A percentile compares a stretch with the other conserved stretches of the same genome.
Evolutionary conservation across 495 filamentous ascomycete species (phyloP).

Genomic region (Immersiella caudata): DNA sequence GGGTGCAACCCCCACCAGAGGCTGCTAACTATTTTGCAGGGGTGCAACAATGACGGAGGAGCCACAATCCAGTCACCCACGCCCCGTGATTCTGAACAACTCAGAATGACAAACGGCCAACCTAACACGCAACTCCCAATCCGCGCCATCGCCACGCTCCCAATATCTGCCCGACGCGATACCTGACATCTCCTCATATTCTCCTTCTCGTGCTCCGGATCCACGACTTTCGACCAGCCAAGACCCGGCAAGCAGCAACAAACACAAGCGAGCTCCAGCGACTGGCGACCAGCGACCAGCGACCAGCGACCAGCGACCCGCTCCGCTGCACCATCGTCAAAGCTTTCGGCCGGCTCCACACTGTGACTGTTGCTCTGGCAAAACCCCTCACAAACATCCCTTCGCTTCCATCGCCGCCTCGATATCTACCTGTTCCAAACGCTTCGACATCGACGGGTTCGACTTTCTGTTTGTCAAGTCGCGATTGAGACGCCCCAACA

Average conservation of each 20-base stretch:
- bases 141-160: neutral
- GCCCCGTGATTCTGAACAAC: conserved; percentile 16
- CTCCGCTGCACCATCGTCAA: conserved; percentile 1
- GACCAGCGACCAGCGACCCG: conserved; percentile 1
- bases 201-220: neutral
- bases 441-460: neutral
- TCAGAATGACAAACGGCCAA: neutral
- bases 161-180: neutral
- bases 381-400: conserved; percentile 23
- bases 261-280: conserved; percentile 9
- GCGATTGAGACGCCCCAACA: neutral
- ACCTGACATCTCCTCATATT: neutral
- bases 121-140: neutral
- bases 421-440: neutral
- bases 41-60: neutral
- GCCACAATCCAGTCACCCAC: neutral
- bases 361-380: neutral
- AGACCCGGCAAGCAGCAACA: neutral
- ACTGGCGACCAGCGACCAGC: neutral
- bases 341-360: conserved; percentile 11
- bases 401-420: neutral
- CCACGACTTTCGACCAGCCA: neutral
- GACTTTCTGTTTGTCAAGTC: neutral
- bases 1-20: conserved; percentile 6
- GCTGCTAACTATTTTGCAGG: neutral